phyloP scores from a whole-genome alignment of 2,329 filamentous ascomycete species.

The Phyllosticta capitalensis region DNA sequence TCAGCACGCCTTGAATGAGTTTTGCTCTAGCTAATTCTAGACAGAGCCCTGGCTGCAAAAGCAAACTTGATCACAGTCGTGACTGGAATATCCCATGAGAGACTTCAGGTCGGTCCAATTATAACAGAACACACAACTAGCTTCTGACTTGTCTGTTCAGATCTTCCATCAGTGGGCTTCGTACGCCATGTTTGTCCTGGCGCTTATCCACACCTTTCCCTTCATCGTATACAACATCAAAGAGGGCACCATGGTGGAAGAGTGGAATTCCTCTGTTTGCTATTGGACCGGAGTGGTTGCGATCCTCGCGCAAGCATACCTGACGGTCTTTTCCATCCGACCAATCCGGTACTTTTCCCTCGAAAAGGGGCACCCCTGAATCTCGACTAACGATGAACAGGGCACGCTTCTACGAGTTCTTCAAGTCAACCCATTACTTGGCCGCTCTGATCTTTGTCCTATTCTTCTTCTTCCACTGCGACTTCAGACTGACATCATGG shows the following conservation, averaged over 20 bases:
- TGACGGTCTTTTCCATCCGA: constrained; percentile 46
- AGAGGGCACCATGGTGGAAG: constrained; percentile 38
- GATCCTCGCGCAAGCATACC: constrained; percentile 43
- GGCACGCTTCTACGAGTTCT: constrained; percentile 50
- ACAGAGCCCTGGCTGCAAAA: constrained; percentile 41
- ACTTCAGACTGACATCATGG: constrained; percentile 47
- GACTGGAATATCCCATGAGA: constrained; percentile 49
- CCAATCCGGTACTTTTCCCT: constrained; percentile 34
- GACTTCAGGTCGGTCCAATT: constrained; percentile 35
- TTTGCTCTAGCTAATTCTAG: neutral
- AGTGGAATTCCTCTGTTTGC: constrained; percentile 37
- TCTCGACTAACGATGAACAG: constrained; percentile 21
- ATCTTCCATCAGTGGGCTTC: constrained; percentile 22
- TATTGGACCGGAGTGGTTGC: constrained; percentile 50
- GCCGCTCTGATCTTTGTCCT: constrained; percentile 46
- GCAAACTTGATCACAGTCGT: constrained; percentile 46
- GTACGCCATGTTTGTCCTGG: constrained; percentile 45
- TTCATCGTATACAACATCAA: constrained; percentile 46
- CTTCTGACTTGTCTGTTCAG: neutral
- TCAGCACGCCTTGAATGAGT: neutral
- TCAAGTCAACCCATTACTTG: constrained; percentile 48
- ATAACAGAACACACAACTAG: neutral
- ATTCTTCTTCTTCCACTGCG: constrained; percentile 53
- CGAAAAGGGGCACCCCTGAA: neutral
- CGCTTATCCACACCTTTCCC: constrained; percentile 50